Base-by-base conservation (phyloP, 2,329 filamentous ascomycete genomes). In the Fusarium graminum region DNA sequence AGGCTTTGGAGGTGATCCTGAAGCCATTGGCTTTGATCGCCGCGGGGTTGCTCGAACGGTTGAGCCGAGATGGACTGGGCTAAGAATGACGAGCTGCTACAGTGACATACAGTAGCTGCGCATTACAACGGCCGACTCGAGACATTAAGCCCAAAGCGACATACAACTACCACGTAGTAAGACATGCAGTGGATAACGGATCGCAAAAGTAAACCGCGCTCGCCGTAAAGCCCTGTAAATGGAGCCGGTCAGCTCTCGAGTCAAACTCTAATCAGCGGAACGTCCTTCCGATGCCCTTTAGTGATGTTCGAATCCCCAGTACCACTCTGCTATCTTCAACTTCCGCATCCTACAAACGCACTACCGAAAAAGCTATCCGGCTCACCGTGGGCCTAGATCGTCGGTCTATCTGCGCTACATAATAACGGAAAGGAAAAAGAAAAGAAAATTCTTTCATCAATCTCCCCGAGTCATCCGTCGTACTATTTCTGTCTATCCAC, bases 381-480 rank as follows among this genome's bases (percentile, higher is more conserved):
- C 34, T 17, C 34, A 36, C 34, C 34, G 34, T 7, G 34, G 16
- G 34, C 16, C 34, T 36, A 36, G 34, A 36, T 10, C 7, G n/a
- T 36, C 34, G 16, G 16, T n/a, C 32, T 34, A 16, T 34, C 32
- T 34, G 32, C 14, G 9, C 9, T 34, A 13, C 32, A 34, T 34
- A 34, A n/a, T 34, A 34, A 16, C 16, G 9, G n/a, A 7, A 34
- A n/a, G 7, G n/a, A n/a, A 34, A n/a, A 34, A 34, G 11, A 32
- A 32, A 32, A 16, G 14, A 34, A 34, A 34, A 34, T n/a, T 34
- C 7, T 22, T 4, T 6, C 22, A 22, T 22, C 22, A 22, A 17
- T 17, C 34, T 45, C 26, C 17, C 28, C 40, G 59, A 63, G 50
- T 32, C 51, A 51, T 41, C 17, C 25, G 22, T n/a, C 7, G 16